phyloP scores from a whole-genome alignment of 371 early-diverging fungal species.

The Synchytrium microbalum region DNA sequence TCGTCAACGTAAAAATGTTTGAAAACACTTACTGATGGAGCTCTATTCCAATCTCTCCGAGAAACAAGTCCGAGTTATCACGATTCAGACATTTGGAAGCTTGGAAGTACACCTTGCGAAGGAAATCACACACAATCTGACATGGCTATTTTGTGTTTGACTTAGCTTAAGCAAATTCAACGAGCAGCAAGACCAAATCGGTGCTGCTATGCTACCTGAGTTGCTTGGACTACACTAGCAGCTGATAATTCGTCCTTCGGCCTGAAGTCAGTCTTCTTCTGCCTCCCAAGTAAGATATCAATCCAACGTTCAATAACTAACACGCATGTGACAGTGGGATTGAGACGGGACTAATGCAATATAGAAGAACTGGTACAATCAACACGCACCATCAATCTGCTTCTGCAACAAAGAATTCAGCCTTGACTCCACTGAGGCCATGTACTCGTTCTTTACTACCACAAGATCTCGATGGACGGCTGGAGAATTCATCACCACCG shows the following conservation, averaged over 20 bases:
- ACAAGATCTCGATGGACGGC: constrained; percentile 79
- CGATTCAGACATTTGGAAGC: constrained; percentile 57
- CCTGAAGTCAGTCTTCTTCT: constrained; percentile 48
- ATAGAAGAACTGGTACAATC: too few species aligned
- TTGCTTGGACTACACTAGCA: constrained; percentile 58
- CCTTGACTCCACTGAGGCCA: constrained; percentile 67
- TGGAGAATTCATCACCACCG: constrained; percentile 64
- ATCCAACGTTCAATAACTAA: constrained; percentile 49
- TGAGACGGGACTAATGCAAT: too few species aligned
- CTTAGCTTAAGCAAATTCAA: constrained; percentile 4
- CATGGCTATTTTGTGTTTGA: constrained; percentile 26
- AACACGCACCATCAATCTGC: constrained; percentile 53
- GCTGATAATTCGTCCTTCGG: constrained; percentile 79
- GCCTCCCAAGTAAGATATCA: constrained; percentile 42
- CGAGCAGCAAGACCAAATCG: neutral
- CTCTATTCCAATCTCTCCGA: constrained; percentile 66
- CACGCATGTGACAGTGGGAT: neutral
- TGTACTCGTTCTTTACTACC: constrained; percentile 73
- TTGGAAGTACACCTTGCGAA: constrained; percentile 29
- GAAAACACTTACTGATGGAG: constrained; percentile 61
- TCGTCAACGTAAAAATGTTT: constrained; percentile 8
- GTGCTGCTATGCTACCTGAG: neutral
- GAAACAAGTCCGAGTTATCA: constrained; percentile 68
- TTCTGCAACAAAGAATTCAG: constrained; percentile 71
- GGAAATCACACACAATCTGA: constrained; percentile 26